These are phyloP conservation scores for Penicillium sp. DNA, from an alignment of 2,329 filamentous ascomycete species.

Conservation along the genomic window DNA sequence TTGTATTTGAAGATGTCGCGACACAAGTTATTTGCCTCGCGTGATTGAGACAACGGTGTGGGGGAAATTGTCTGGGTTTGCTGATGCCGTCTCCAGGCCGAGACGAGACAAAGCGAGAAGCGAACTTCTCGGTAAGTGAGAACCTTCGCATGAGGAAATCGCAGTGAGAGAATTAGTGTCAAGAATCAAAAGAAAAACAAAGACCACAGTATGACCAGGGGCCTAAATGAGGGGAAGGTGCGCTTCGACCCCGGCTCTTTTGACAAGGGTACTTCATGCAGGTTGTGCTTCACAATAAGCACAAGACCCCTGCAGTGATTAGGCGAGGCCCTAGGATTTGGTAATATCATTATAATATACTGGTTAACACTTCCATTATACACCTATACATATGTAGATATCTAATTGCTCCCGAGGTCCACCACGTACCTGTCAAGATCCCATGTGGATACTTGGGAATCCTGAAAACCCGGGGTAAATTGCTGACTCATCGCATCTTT, in stretches of 20 bases:
- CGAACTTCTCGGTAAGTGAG: slow-evolving; percentile 25
- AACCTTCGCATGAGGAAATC: slow-evolving; percentile 23
- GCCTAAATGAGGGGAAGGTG: slow-evolving; percentile 16
- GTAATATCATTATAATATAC: background rate
- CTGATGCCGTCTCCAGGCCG: slow-evolving; percentile 16
- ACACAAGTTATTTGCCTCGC: slow-evolving; percentile 2
- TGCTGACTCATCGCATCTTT: slow-evolving; percentile 14
- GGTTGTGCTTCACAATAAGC: slow-evolving; percentile 8
- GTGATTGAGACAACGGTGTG: background rate
- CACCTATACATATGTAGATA: background rate
- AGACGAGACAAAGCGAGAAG: slow-evolving; percentile 27
- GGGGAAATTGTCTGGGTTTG: slow-evolving; percentile 3
- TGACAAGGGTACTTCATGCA: slow-evolving; percentile 11
- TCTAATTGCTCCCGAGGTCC: background rate
- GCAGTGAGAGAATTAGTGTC: background rate
- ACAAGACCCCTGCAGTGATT: background rate
- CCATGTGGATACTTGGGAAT: slow-evolving; percentile 1
- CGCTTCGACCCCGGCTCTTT: slow-evolving; percentile 14
- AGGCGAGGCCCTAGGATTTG: background rate
- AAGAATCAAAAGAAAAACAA: background rate
- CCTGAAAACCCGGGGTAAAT: slow-evolving; percentile 16
- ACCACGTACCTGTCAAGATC: background rate
- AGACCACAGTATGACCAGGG: background rate
- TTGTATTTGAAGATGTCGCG: background rate
- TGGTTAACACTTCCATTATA: background rate